A percentile compares a stretch with the other conserved stretches of the same genome.
These are phyloP conservation scores for Trichoderma lentiforme DNA, from an alignment of 2,329 filamentous ascomycete genomes.

Conservation along the genomic window DNA sequence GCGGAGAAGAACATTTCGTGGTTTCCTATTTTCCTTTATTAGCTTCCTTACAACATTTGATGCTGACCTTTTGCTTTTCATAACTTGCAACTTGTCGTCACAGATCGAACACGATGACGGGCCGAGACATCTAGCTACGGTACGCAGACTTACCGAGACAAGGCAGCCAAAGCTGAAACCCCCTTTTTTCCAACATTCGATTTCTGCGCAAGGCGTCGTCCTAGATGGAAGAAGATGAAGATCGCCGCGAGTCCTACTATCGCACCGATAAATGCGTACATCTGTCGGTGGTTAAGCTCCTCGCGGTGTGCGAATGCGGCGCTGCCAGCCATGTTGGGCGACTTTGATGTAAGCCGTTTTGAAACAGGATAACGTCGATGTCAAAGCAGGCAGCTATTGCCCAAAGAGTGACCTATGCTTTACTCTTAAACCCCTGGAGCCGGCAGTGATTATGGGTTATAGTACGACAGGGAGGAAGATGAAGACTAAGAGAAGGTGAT, in stretches of 20 bases:
- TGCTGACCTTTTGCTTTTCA: neutral
- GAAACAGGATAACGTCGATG: neutral
- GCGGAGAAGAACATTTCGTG: constrained; percentile 28
- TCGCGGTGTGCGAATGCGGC: neutral
- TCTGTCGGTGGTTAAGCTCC: constrained; percentile 6
- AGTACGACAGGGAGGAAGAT: neutral
- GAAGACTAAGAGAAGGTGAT: neutral
- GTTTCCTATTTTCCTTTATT: constrained; percentile 23
- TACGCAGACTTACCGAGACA: constrained; percentile 14
- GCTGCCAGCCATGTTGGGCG: neutral
- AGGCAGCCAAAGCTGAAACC: neutral
- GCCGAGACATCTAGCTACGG: neutral
- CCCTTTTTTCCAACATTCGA: neutral
- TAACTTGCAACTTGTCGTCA: neutral
- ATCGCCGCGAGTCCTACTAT: constrained; percentile 12
- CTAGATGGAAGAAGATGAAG: constrained; percentile 17
- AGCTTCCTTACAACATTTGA: neutral
- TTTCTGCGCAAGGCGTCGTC: constrained; percentile 8
- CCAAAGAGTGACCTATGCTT: neutral
- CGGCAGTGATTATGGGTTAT: neutral
- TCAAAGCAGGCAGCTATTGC: neutral
- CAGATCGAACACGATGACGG: neutral
- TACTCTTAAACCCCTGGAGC: neutral
- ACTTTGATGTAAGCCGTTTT: neutral
- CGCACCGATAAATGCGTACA: constrained; percentile 13